These are phyloP conservation scores for Eucalyptus viminalis DNA, from an alignment of 345 rosid genomes.

Conservation along the genomic window DNA sequence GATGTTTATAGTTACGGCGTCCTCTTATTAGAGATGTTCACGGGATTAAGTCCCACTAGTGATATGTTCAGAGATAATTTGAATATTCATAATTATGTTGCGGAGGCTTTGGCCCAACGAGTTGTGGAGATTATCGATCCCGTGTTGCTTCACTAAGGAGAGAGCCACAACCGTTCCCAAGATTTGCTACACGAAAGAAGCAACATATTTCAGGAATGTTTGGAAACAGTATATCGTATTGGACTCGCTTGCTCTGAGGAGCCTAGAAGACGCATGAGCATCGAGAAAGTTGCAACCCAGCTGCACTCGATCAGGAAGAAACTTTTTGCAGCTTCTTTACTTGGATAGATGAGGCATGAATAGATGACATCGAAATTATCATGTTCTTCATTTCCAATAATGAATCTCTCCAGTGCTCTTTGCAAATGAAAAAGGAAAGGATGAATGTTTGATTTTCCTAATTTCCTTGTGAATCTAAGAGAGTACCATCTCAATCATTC, in stretches of 20 bases:
- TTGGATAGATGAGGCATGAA: background rate
- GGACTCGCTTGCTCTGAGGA: background rate
- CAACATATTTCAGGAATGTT: background rate
- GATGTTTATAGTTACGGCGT: rapidly evolving
- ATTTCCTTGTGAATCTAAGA: background rate
- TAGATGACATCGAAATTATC: background rate
- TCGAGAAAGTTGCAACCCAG: background rate
- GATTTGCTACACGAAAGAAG: background rate
- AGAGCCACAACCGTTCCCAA: background rate
- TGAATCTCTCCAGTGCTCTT: too few relatives aligned
- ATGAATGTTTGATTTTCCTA: background rate
- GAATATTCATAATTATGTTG: background rate
- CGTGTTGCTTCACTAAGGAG: background rate
- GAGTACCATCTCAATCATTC: background rate
- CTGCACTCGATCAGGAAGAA: background rate
- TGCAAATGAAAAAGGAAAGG: too few relatives aligned
- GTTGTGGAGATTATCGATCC: background rate
- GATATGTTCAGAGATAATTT: background rate
- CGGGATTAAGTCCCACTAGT: rapidly evolving
- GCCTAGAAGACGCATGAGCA: background rate
- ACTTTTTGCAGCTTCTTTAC: background rate
- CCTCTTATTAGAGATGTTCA: too few relatives aligned
- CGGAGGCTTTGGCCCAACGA: background rate
- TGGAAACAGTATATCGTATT: background rate
- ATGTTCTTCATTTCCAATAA: background rate